A percentile compares a stretch with the other conserved stretches of the same genome.
These are phyloP conservation scores for Mortierella alpina DNA, from an alignment of 192 early-diverging fungal genomes.

Conservation along the genomic window DNA sequence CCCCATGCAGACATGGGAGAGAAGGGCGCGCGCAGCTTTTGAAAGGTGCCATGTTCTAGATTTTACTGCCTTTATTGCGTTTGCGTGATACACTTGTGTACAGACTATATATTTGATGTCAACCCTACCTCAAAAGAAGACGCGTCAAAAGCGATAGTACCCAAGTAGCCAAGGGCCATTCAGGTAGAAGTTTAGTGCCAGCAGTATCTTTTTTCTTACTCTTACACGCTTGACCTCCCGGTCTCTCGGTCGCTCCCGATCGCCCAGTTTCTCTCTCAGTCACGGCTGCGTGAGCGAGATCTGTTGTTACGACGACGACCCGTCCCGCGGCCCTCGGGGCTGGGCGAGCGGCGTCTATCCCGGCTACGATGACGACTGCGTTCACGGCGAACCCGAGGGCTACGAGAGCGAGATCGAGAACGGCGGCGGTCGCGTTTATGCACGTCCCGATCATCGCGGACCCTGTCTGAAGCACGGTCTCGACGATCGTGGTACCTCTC, in stretches of 20 bases:
- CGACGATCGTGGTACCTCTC: conserved; percentile 61
- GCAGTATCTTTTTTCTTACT: too few species aligned
- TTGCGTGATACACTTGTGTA: too few species aligned
- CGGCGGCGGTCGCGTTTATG: conserved; percentile 59
- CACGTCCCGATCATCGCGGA: conserved; percentile 11
- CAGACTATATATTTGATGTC: too few species aligned
- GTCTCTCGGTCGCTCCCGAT: conserved; percentile 9
- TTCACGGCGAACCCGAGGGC: too few species aligned
- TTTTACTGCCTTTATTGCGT: too few species aligned
- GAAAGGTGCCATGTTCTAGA: too few species aligned
- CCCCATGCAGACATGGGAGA: neutral
- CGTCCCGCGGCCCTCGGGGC: neutral
- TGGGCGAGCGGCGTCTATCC: neutral
- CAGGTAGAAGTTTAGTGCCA: too few species aligned
- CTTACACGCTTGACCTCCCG: too few species aligned
- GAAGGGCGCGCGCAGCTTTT: too few species aligned
- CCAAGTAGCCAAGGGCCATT: too few species aligned
- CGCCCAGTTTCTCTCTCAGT: conserved; percentile 23
- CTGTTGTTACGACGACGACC: neutral
- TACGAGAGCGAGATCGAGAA: neutral
- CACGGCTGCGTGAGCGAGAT: conserved; percentile 63
- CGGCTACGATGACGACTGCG: neutral
- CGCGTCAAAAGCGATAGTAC: too few species aligned
- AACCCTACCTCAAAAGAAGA: too few species aligned
- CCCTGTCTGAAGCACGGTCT: conserved; percentile 39